Base-by-base conservation (phyloP, 441 rosid genomes). In the Erodium trifolium region DNA sequence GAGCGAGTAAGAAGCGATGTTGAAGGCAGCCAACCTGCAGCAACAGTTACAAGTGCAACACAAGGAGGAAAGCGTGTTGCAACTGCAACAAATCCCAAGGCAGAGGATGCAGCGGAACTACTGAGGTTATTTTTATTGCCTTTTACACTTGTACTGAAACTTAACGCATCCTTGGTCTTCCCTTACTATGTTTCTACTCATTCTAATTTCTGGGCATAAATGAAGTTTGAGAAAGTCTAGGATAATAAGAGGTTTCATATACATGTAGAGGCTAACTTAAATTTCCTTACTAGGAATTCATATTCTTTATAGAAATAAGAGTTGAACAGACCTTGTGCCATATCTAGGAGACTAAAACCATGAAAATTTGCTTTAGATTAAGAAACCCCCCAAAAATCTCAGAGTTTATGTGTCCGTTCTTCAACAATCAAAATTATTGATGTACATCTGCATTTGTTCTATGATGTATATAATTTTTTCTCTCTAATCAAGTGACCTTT, bases 1-100 rank as follows among this genome's bases (percentile, higher is more conserved):
- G 98, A 92, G 73, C 85, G 97, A 73, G 98, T 92, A 57, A 85
- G 93, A 74, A 90, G 92, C 75, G 94, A 92, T 80, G 76, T 90
- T 0, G 89, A 79, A 77, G 86, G 82, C 63, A 81, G 76, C 68
- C 87, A 87, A 66, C 82, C 88, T 70, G 34, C 63, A 45, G 7
- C 80, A 68, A 76, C 82, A 67, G 83, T 60, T 65, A 68, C 78
- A 12, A 79, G 66, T 72, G 71, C 74, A 2, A 65, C 74, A 35
- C 76, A 82, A 70, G 86, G 72, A 67, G 86, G 79, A 68, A 88
- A 84, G 78, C 87, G 85, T 66, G 87, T 81, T 39, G 74, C 43
- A 5, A 37, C 43, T 37, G 84, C 43, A 37, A 37, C 43, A 37
- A 37, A 37, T 37, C 43, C 43, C 9, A 37, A 37, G 9, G 43